Percentiles rank a stretch among this genome's conserved stretches.
Conservation (phyloP, 306 rosid genomes). For the Cyclanthera cordifolia region DNA sequence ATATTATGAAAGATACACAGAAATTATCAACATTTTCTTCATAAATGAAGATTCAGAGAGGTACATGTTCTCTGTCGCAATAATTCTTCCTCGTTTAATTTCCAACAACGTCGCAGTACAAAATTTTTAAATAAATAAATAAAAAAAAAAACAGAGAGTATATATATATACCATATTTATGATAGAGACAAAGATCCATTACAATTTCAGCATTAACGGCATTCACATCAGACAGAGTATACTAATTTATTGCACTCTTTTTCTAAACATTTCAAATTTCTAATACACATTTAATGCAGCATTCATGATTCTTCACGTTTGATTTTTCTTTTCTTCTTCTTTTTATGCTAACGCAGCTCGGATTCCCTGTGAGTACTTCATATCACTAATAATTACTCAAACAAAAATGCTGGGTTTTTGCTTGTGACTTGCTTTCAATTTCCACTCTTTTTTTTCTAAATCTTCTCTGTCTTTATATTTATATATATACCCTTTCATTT, state of each 20-base stretch:
- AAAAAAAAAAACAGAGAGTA: background rate
- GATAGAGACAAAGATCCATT: conserved; percentile 1
- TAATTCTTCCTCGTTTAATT: background rate
- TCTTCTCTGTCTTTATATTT: background rate
- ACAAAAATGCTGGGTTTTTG: conserved; percentile 18
- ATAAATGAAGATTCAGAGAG: background rate
- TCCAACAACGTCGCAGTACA: background rate
- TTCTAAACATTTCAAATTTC: background rate
- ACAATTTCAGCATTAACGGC: background rate
- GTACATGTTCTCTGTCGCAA: background rate
- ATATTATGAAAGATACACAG: no score
- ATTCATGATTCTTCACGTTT: background rate
- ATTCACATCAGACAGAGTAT: background rate
- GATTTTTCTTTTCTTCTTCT: background rate
- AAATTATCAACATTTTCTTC: no score
- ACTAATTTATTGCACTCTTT: background rate
- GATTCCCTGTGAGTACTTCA: conserved; percentile 59
- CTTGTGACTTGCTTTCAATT: conserved; percentile 75
- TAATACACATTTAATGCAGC: background rate
- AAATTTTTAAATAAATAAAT: background rate
- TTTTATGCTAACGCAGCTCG: background rate
- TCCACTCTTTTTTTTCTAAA: background rate
- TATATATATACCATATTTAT: background rate
- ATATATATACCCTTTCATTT: conserved; percentile 8
- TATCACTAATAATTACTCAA: background rate